phyloP scores from a whole-genome alignment of 1,139 yeast genomes.

The Candida freyschussii region DNA sequence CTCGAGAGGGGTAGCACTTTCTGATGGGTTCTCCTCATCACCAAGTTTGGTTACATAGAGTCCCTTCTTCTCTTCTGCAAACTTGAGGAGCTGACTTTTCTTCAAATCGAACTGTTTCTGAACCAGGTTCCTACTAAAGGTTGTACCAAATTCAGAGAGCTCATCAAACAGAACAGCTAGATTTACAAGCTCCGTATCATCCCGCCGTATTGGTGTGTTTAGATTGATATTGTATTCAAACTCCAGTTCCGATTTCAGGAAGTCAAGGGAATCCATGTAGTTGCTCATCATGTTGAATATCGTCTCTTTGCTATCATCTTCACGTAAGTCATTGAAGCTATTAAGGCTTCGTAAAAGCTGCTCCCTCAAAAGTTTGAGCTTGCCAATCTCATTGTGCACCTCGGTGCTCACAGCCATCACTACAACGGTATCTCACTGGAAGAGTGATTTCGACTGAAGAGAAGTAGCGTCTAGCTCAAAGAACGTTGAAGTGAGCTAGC shows the following conservation, averaged over 20 bases:
- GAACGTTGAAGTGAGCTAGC: too few relatives aligned
- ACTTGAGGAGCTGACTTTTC: constrained; percentile 1
- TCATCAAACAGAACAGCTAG: constrained; percentile 9
- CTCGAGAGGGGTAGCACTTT: constrained; percentile 11
- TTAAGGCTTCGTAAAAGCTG: constrained; percentile 11
- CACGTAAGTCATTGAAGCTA: constrained; percentile 10
- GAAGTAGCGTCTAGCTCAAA: too few relatives aligned
- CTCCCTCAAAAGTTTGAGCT: constrained; percentile 7
- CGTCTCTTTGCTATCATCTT: constrained; percentile 13
- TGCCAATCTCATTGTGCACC: constrained; percentile 3
- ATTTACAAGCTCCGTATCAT: not conserved
- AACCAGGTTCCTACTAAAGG: constrained; percentile 14
- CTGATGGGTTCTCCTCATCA: constrained; percentile 6
- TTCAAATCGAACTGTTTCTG: constrained; percentile 16
- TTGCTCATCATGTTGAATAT: constrained; percentile 15
- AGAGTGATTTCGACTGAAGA: too few relatives aligned
- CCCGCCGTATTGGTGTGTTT: constrained; percentile 1
- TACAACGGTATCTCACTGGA: too few relatives aligned
- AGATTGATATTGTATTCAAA: constrained; percentile 18
- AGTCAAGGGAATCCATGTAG: constrained; percentile 15
- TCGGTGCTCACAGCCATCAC: constrained; percentile 2
- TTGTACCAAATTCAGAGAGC: constrained; percentile 13
- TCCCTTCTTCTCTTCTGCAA: constrained; percentile 8
- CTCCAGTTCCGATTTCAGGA: constrained; percentile 13
- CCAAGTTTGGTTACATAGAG: not conserved